phyloP scores from a whole-genome alignment of 495 filamentous ascomycete species.

The Xylaria longipes region DNA sequence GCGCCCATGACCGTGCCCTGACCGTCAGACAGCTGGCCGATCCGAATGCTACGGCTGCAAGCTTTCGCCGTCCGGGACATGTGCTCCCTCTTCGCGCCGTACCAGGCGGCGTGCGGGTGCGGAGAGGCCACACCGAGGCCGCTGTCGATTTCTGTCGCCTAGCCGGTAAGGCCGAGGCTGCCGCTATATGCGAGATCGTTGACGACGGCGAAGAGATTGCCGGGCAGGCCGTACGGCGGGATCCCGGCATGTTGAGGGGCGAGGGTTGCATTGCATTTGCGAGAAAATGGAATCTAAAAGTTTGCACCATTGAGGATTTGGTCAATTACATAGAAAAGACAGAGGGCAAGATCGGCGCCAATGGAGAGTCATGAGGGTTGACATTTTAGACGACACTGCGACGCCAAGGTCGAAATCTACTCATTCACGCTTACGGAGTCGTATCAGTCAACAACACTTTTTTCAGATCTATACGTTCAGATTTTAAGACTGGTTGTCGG shows the following conservation, averaged over 20 bases:
- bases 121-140: slow-evolving; percentile 91
- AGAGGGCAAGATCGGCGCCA: slow-evolving; percentile 56
- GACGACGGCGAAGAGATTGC: slow-evolving; percentile 72
- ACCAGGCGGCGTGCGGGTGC: slow-evolving; percentile 77
- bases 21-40: slow-evolving; percentile 83
- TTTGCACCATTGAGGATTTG: slow-evolving; percentile 94
- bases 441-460: not conserved
- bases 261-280: slow-evolving; percentile 92
- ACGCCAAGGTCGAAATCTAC: not conserved
- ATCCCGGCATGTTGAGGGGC: slow-evolving; percentile 87
- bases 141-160: slow-evolving; percentile 85
- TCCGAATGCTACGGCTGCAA: slow-evolving; percentile 57
- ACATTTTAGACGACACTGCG: not conserved
- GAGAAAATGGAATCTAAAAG: slow-evolving; percentile 83
- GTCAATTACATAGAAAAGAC: slow-evolving; percentile 77
- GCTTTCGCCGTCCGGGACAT: slow-evolving; percentile 87
- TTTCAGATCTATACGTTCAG: not conserved
- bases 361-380: slow-evolving; percentile 37
- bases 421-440: not conserved
- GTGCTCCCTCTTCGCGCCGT: slow-evolving; percentile 84
- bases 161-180: slow-evolving; percentile 74
- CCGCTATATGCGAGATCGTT: slow-evolving; percentile 86
- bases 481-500: not conserved
- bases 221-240: slow-evolving; percentile 61
- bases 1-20: slow-evolving; percentile 82